Evolutionary conservation across 805 yeast genomes (phyloP).

Genomic region (Isabelozyma pseudorhagii): DNA sequence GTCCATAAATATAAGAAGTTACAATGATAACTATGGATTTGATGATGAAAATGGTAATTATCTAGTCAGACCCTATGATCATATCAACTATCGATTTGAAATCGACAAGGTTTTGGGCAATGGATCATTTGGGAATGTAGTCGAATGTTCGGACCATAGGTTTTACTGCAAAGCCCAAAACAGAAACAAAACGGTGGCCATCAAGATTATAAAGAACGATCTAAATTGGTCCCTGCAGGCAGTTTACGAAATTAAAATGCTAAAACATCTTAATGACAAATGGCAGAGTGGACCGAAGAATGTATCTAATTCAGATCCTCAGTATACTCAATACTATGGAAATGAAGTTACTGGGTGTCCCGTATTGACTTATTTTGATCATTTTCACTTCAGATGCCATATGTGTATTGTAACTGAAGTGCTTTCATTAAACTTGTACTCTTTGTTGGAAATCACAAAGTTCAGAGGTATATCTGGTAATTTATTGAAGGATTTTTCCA

Average conservation of each 20-base stretch:
- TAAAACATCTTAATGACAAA: slow-evolving; percentile 44
- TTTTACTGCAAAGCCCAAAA: slow-evolving; percentile 4
- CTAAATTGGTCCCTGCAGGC: slow-evolving; percentile 76
- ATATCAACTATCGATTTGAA: slow-evolving; percentile 71
- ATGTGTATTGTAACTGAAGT: slow-evolving; percentile 78
- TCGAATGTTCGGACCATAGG: slow-evolving; percentile 67
- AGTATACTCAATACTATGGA: slow-evolving; percentile 10
- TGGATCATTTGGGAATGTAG: slow-evolving; percentile 82
- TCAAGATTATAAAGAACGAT: slow-evolving; percentile 74
- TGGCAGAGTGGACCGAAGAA: not conserved
- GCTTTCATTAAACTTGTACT: slow-evolving; percentile 63
- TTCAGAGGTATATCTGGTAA: slow-evolving; percentile 48
- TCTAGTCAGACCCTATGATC: slow-evolving; percentile 56
- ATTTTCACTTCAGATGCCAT: slow-evolving; percentile 78
- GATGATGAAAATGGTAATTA: slow-evolving; percentile 71
- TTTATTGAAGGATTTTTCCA: slow-evolving; percentile 44
- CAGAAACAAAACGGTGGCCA: slow-evolving; percentile 53
- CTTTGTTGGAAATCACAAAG: slow-evolving; percentile 48
- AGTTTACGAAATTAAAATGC: slow-evolving; percentile 66
- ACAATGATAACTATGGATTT: slow-evolving; percentile 58
- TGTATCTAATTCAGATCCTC: not conserved
- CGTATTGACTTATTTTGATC: slow-evolving; percentile 58
- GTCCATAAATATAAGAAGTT: slow-evolving; percentile 34
- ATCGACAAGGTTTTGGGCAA: slow-evolving; percentile 59
- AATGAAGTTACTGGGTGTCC: slow-evolving; percentile 7